phyloP scores from a whole-genome alignment of 2,329 filamentous ascomycete genomes.

The Taxawa tesnikishii region DNA sequence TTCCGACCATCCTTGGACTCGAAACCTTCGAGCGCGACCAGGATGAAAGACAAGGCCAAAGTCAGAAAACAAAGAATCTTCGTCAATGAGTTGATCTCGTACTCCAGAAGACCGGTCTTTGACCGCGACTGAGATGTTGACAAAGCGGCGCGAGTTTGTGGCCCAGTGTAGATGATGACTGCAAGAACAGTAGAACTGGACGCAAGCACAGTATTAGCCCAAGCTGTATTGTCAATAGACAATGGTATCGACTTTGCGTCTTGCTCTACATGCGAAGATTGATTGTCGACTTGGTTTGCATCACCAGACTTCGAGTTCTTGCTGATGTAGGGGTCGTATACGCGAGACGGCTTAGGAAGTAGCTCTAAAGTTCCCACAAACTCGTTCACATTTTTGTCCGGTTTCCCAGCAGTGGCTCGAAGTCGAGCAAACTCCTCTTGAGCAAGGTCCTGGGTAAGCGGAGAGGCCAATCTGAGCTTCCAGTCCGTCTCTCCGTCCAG shows the following conservation, averaged over 20 bases:
- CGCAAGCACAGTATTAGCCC: slow-evolving; percentile 95
- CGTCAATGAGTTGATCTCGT: slow-evolving; percentile 92
- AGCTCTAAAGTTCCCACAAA: slow-evolving; percentile 85
- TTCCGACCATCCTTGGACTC: slow-evolving; percentile 48
- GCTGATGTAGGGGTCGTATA: slow-evolving; percentile 29
- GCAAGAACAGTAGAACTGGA: slow-evolving; percentile 83
- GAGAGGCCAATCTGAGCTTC: slow-evolving; percentile 84
- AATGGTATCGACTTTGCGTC: slow-evolving; percentile 49
- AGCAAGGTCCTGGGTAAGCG: slow-evolving; percentile 68
- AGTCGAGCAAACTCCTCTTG: slow-evolving; percentile 56
- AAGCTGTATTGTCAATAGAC: slow-evolving; percentile 93
- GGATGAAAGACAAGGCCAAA: slow-evolving; percentile 68
- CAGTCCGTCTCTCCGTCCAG: slow-evolving; percentile 97
- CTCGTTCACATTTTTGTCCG: slow-evolving; percentile 87
- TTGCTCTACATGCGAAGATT: slow-evolving; percentile 8
- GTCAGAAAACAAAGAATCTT: slow-evolving; percentile 92
- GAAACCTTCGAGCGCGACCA: slow-evolving; percentile 81
- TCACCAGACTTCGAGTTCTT: slow-evolving; percentile 5
- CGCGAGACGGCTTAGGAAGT: slow-evolving; percentile 37
- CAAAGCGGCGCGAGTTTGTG: slow-evolving; percentile 83
- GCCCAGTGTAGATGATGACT: slow-evolving; percentile 86
- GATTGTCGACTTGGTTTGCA: slow-evolving; percentile 1
- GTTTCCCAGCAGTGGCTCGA: slow-evolving; percentile 71
- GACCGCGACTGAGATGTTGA: slow-evolving; percentile 86
- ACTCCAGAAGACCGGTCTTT: slow-evolving; percentile 85